phyloP scores from a whole-genome alignment of 441 rosid species.

The Monsonia emarginata region DNA sequence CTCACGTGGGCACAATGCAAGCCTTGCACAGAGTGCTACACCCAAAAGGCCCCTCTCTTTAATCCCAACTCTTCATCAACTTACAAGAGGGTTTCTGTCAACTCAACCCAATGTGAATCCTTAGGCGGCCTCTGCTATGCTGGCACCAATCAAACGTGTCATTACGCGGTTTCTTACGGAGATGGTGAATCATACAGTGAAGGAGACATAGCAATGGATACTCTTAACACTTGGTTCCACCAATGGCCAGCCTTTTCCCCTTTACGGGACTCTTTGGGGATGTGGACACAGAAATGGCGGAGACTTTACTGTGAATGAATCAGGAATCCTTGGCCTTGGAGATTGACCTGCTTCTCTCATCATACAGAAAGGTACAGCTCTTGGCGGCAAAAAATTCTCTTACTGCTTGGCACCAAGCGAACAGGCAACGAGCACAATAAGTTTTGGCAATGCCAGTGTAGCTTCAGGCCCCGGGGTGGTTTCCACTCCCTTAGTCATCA shows the following conservation, averaged over 20 bases:
- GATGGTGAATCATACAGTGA: constrained; percentile 15
- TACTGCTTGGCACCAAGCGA: constrained; percentile 33
- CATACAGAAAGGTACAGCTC: too few relatives aligned
- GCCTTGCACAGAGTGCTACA: constrained; percentile 26
- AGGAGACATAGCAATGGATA: constrained; percentile 23
- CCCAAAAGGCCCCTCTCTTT: constrained; percentile 21
- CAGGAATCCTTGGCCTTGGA: constrained; percentile 26
- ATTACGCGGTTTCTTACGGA: constrained; percentile 17
- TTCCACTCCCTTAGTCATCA: constrained; percentile 26
- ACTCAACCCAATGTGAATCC: constrained; percentile 3
- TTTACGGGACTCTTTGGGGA: constrained; percentile 15
- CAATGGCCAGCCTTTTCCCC: constrained; percentile 2
- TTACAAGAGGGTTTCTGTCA: constrained; percentile 18
- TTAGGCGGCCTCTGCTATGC: constrained; percentile 1
- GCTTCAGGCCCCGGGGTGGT: constrained; percentile 27
- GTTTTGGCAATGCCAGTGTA: constrained; percentile 21
- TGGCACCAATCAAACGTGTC: background rate
- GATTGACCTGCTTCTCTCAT: constrained; percentile 19
- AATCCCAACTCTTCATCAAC: constrained; percentile 20
- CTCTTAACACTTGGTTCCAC: constrained; percentile 16
- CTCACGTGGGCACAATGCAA: constrained; percentile 32
- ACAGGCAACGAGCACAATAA: constrained; percentile 22
- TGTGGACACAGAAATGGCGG: constrained; percentile 23
- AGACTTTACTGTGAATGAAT: background rate
- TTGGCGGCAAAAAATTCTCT: constrained; percentile 27